phyloP scores from a whole-genome alignment of 805 yeast species.

The Cyberlindnera veronae region DNA sequence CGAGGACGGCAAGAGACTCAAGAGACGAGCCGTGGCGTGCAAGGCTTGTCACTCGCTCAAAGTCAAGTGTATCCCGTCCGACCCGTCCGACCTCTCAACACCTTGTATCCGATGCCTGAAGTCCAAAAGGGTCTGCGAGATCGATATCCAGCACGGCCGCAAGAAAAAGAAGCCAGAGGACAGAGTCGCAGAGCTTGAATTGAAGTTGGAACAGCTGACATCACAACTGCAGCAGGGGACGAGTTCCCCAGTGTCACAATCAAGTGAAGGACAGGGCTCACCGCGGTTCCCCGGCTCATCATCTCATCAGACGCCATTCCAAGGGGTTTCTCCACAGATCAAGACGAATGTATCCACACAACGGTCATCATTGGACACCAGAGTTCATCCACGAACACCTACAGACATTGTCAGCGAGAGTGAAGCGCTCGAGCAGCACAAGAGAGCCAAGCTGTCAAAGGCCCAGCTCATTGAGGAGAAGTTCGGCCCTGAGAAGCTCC shows the following conservation, averaged over 20 bases:
- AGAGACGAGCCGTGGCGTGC: slow-evolving; percentile 50
- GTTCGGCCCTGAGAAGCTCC: slow-evolving; percentile 37
- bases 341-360: slow-evolving; percentile 1
- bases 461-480: slow-evolving; percentile 40
- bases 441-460: slow-evolving; percentile 29
- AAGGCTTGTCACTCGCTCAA: slow-evolving; percentile 78
- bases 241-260: slow-evolving; percentile 6
- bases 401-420: slow-evolving; percentile 10
- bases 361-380: slow-evolving; percentile 5
- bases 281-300: no score
- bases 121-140: slow-evolving; percentile 59
- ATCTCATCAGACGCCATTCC: no score
- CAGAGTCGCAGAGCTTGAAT: slow-evolving; percentile 31
- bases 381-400: slow-evolving; percentile 1
- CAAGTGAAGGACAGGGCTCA: no score
- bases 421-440: slow-evolving; percentile 9
- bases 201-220: slow-evolving; percentile 27
- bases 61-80: slow-evolving; percentile 79
- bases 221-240: slow-evolving; percentile 16
- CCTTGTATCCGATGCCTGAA: slow-evolving; percentile 75
- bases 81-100: slow-evolving; percentile 50
- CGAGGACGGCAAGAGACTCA: no score
- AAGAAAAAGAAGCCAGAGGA: slow-evolving; percentile 38
- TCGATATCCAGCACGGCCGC: slow-evolving; percentile 58
- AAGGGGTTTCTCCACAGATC: slow-evolving; percentile 1